phyloP scores from a whole-genome alignment of 176 grass and related monocot species.

The Canna indica region DNA sequence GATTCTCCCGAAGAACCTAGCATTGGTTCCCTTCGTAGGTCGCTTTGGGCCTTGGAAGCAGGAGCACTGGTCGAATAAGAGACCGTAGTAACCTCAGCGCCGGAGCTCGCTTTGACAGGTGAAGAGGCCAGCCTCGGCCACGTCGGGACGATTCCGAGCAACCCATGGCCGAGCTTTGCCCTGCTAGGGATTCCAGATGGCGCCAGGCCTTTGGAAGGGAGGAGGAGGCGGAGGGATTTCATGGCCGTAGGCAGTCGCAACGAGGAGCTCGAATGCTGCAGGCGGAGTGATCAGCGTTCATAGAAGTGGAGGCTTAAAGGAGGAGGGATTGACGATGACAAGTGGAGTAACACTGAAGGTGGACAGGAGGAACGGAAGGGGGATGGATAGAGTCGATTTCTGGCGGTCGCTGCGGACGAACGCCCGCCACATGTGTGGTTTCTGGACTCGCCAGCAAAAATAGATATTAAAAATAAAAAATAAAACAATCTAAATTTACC shows the following conservation, averaged over 20 bases:
- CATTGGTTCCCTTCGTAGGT: neutral
- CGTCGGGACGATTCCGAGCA: neutral
- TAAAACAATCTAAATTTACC: no score
- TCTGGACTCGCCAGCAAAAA: neutral
- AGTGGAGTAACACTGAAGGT: neutral
- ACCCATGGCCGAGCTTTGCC: neutral
- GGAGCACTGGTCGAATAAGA: slow-evolving; percentile 1
- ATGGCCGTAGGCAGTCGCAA: neutral
- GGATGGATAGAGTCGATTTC: neutral
- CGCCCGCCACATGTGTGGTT: slow-evolving; percentile 1
- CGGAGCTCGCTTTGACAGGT: slow-evolving; percentile 7
- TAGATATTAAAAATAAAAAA: no score
- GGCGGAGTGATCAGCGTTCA: neutral
- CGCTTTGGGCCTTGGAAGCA: neutral
- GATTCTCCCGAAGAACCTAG: neutral
- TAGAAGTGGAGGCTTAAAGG: neutral
- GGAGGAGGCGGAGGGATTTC: neutral
- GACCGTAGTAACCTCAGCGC: neutral
- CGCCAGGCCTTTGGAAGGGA: neutral
- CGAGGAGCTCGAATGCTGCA: neutral
- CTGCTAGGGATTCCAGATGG: neutral
- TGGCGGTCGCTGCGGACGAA: neutral
- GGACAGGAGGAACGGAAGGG: neutral
- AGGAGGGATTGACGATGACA: neutral
- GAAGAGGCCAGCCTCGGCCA: neutral